These are phyloP conservation scores for Holtermannia corniformis DNA, from an alignment of 768 basidiomycete genomes.

Conservation along the genomic window DNA sequence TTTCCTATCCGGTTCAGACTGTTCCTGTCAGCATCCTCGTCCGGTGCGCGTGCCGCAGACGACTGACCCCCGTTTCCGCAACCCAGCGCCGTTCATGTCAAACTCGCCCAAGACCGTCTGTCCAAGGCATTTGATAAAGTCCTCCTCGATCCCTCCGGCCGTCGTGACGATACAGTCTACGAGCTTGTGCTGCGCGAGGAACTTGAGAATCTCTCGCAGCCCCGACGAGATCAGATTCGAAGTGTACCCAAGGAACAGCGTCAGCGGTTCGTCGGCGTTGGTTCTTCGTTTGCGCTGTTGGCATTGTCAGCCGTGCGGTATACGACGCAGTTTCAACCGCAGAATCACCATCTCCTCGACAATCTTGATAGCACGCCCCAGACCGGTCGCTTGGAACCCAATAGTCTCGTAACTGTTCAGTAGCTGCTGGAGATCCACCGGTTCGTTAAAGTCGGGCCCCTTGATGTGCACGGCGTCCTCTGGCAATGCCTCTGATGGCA, in stretches of 20 bases:
- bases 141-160: conserved; percentile 96
- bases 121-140: conserved; percentile 98
- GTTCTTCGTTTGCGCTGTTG: conserved; percentile 70
- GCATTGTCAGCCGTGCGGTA: background rate
- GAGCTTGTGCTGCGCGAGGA: conserved; percentile 88
- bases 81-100: conserved; percentile 75
- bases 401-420: conserved; percentile 75
- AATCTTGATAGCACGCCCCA: conserved; percentile 77
- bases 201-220: conserved; percentile 78
- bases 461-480: conserved; percentile 47
- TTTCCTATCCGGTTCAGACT: conserved; percentile 95
- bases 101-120: conserved; percentile 77
- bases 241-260: conserved; percentile 93
- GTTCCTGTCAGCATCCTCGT: background rate
- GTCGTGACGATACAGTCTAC: conserved; percentile 87
- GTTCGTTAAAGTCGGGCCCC: conserved; percentile 78
- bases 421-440: conserved; percentile 57
- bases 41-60: background rate
- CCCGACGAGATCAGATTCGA: conserved; percentile 98
- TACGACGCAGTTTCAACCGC: background rate
- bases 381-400: conserved; percentile 93
- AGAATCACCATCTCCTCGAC: conserved; percentile 80
- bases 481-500: conserved; percentile 34
- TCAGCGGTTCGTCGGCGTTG: conserved; percentile 62
- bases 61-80: conserved; percentile 61